Conservation (phyloP, 768 basidiomycete genomes). For the Coprinopsis marcescibilis region DNA sequence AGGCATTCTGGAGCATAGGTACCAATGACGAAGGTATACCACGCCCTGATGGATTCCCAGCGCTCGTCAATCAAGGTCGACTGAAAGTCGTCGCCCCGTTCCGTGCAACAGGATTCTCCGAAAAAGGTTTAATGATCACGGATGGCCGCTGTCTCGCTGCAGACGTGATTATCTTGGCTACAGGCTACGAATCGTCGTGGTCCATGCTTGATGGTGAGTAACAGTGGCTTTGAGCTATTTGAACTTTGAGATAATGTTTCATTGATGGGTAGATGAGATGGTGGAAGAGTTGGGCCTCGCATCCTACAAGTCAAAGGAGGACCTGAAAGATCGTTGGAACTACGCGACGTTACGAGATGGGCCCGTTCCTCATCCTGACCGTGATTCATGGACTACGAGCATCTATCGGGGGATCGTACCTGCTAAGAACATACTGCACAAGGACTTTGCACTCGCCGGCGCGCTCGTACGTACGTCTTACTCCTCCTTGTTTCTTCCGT, state of each 20-base stretch:
- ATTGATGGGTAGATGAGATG: slow-evolving; percentile 33
- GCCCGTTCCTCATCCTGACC: slow-evolving; percentile 16
- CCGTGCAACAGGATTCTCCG: slow-evolving; percentile 29
- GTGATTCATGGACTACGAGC: no score
- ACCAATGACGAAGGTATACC: slow-evolving; percentile 49
- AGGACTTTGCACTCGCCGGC: slow-evolving; percentile 64
- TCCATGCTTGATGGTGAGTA: slow-evolving; percentile 25
- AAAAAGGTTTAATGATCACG: slow-evolving; percentile 25
- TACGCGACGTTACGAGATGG: slow-evolving; percentile 16
- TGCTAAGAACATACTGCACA: slow-evolving; percentile 44
- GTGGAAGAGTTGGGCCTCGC: slow-evolving; percentile 42
- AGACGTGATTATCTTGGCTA: slow-evolving; percentile 47
- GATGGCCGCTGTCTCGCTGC: slow-evolving; percentile 39
- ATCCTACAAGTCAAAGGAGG: no score
- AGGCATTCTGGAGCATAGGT: slow-evolving; percentile 32
- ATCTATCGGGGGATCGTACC: slow-evolving; percentile 49
- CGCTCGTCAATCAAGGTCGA: slow-evolving; percentile 40
- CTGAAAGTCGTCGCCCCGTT: slow-evolving; percentile 44
- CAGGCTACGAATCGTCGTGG: slow-evolving; percentile 62
- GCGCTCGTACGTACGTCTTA: slow-evolving; percentile 40
- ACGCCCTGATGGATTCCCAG: slow-evolving; percentile 41
- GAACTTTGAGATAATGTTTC: neutral
- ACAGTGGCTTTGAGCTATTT: neutral
- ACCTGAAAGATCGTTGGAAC: no score
- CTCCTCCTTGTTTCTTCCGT: neutral